These are phyloP conservation scores for Cladophialophora chaetospira DNA, from an alignment of 2,329 filamentous ascomycete species.

Conservation along the genomic window DNA sequence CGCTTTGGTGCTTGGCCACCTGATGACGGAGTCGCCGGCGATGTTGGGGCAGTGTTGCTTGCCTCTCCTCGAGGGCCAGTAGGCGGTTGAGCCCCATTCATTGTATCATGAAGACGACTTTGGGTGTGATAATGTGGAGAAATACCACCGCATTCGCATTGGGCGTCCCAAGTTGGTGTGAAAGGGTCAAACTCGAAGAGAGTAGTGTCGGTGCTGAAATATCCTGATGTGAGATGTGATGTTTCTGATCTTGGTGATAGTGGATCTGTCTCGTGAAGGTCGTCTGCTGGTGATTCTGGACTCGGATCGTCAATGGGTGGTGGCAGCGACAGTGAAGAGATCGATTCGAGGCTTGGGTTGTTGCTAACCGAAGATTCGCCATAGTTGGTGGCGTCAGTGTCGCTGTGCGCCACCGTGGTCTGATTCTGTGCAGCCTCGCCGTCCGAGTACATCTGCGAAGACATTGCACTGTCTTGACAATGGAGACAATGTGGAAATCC, in stretches of 20 bases:
- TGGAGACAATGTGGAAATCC: too few species aligned
- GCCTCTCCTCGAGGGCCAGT: constrained; percentile 17
- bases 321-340: background rate
- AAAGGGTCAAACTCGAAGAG: background rate
- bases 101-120: constrained; percentile 11
- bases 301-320: background rate
- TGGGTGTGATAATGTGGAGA: constrained; percentile 5
- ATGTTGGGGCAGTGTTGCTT: background rate
- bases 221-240: background rate
- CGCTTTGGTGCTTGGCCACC: constrained; percentile 17
- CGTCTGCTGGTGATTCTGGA: background rate
- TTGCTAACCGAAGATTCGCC: background rate
- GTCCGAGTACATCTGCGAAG: background rate
- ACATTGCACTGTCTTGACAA: too few species aligned
- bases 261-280: background rate
- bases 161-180: background rate
- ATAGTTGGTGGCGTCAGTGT: background rate
- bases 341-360: background rate
- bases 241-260: background rate
- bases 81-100: constrained; percentile 21
- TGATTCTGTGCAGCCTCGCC: background rate
- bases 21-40: background rate
- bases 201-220: background rate
- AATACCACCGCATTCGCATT: constrained; percentile 24
- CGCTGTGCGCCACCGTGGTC: background rate